Conservation (phyloP, 768 basidiomycete genomes). For the Agaricus blazei region DNA sequence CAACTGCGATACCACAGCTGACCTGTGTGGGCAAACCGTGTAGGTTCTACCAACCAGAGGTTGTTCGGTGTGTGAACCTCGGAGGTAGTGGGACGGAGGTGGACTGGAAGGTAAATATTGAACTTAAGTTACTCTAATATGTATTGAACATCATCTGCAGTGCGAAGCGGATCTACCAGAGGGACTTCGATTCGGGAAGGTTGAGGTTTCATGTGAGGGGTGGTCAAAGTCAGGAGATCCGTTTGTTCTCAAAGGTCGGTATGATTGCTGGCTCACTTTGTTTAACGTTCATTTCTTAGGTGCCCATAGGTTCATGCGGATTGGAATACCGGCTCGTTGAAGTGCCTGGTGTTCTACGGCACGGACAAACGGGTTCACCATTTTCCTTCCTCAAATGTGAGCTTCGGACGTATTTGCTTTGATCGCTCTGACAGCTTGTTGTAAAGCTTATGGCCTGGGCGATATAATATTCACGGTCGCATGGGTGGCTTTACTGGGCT, state of each 20-base stretch:
- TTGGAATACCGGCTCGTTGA: slow-evolving; percentile 79
- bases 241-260: slow-evolving; percentile 75
- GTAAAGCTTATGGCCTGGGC: slow-evolving; percentile 40
- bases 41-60: slow-evolving; percentile 72
- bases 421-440: not conserved
- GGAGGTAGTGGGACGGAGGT: slow-evolving; percentile 73
- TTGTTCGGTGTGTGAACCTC: slow-evolving; percentile 76
- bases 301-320: slow-evolving; percentile 69
- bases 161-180: slow-evolving; percentile 90
- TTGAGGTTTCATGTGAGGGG: slow-evolving; percentile 88
- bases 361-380: slow-evolving; percentile 23
- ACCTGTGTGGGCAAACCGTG: slow-evolving; percentile 79
- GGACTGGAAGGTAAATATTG: slow-evolving; percentile 77
- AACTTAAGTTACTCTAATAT: not conserved
- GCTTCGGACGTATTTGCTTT: slow-evolving; percentile 7
- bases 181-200: slow-evolving; percentile 74
- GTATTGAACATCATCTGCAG: slow-evolving; percentile 27
- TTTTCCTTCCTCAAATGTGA: slow-evolving; percentile 24
- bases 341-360: slow-evolving; percentile 45
- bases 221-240: slow-evolving; percentile 81
- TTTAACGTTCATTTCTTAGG: not conserved
- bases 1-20: slow-evolving; percentile 70
- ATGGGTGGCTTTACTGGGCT: slow-evolving; percentile 47
- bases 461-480: slow-evolving; percentile 49
- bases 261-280: slow-evolving; percentile 5